phyloP scores from a whole-genome alignment of 768 basidiomycete genomes.

The Psilocybe azurescens region DNA sequence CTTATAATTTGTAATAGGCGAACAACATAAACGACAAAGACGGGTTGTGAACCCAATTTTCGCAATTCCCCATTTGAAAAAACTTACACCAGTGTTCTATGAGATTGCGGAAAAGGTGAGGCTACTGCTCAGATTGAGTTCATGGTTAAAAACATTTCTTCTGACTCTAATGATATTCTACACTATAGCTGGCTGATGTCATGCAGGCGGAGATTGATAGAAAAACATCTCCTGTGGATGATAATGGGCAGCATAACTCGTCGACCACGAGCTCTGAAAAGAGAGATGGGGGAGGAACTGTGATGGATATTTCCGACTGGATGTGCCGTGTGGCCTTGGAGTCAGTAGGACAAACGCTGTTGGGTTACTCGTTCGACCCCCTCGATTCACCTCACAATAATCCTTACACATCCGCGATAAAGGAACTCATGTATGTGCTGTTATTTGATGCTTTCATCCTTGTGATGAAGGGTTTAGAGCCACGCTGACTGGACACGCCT shows the following conservation, averaged over 20 bases:
- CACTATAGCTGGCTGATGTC: constrained; percentile 1
- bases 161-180: too few relatives aligned
- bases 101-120: constrained; percentile 48
- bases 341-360: constrained; percentile 45
- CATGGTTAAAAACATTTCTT: too few relatives aligned
- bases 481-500: too few relatives aligned
- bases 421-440: constrained; percentile 46
- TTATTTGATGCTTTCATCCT: too few relatives aligned
- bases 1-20: constrained; percentile 4
- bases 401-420: constrained; percentile 48
- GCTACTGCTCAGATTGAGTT: not conserved
- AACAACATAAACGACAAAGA: constrained; percentile 49
- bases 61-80: constrained; percentile 47
- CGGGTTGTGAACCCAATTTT: constrained; percentile 55
- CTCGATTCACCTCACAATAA: constrained; percentile 38
- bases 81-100: constrained; percentile 49
- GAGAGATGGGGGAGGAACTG: not conserved
- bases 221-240: not conserved
- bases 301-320: constrained; percentile 44
- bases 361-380: constrained; percentile 54
- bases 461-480: too few relatives aligned
- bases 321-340: constrained; percentile 7
- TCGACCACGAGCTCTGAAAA: not conserved
- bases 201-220: not conserved
- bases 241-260: too few relatives aligned